phyloP scores from a whole-genome alignment of 2,329 filamentous ascomycete species.

The Colletotrichum tamarilloi region DNA sequence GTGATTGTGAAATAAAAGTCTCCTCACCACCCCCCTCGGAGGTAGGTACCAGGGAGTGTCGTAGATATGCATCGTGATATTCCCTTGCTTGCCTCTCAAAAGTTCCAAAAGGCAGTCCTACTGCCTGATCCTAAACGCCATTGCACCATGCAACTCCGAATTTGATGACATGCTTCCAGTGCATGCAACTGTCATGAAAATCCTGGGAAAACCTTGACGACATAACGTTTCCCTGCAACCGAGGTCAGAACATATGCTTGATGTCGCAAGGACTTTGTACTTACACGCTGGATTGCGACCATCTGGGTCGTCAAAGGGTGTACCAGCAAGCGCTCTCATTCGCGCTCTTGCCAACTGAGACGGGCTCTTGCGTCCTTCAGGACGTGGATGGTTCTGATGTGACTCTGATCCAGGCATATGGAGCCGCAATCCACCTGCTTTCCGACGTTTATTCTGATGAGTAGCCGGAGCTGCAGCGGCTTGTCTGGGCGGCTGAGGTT shows the following conservation, averaged over 20 bases:
- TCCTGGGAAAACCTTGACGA: conserved; percentile 57
- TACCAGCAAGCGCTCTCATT: conserved; percentile 56
- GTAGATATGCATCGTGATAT: conserved; percentile 16
- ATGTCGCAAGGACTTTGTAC: conserved; percentile 32
- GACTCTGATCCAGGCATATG: conserved; percentile 12
- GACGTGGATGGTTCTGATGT: conserved; percentile 15
- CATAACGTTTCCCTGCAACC: conserved; percentile 52
- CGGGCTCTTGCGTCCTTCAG: conserved; percentile 51
- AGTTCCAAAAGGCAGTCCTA: conserved; percentile 11
- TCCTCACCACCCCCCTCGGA: not conserved
- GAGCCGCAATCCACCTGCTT: conserved; percentile 24
- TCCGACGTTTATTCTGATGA: conserved; percentile 21
- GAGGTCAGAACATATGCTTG: not conserved
- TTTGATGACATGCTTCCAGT: conserved; percentile 10
- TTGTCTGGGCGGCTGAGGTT: conserved; percentile 13
- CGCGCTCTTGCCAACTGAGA: conserved; percentile 56
- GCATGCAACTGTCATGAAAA: conserved; percentile 38
- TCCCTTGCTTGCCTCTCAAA: conserved; percentile 3
- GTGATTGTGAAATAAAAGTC: conserved; percentile 20
- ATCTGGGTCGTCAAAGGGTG: conserved; percentile 56
- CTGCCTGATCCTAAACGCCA: conserved; percentile 30
- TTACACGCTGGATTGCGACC: conserved; percentile 52
- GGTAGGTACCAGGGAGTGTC: conserved; percentile 10
- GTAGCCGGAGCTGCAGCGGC: conserved; percentile 1
- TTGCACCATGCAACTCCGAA: conserved; percentile 26